Conservation (phyloP, 2,329 filamentous ascomycete species). For the Alternaria solani region DNA sequence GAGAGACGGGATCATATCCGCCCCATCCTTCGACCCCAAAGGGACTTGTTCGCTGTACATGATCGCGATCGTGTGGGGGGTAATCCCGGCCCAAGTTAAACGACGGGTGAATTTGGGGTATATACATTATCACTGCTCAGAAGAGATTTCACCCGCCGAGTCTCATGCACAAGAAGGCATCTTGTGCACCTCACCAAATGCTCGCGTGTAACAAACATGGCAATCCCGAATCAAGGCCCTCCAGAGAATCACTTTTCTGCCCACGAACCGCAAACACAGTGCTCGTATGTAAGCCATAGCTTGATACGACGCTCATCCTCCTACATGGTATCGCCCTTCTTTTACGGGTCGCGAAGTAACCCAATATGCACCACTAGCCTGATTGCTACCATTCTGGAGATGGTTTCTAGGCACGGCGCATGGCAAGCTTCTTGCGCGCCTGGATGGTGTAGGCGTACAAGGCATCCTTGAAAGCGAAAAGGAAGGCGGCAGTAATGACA, state of each 20-base stretch:
- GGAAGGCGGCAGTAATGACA: constrained; percentile 91
- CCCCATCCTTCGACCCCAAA: background rate
- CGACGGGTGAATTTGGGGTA: constrained; percentile 1
- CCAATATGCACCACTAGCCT: background rate
- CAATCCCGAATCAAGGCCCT: background rate
- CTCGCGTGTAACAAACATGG: too few species aligned
- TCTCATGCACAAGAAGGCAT: too few species aligned
- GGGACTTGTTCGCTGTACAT: background rate
- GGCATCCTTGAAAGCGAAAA: constrained; percentile 98
- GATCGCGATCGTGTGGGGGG: background rate
- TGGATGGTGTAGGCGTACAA: constrained; percentile 83
- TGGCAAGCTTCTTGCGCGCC: constrained; percentile 61
- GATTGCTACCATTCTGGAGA: background rate
- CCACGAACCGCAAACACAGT: background rate
- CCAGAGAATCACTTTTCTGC: background rate
- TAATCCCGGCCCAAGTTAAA: background rate
- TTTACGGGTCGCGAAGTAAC: background rate
- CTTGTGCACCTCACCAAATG: too few species aligned
- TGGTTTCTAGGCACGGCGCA: constrained; percentile 5
- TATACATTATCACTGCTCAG: background rate
- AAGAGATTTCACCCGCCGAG: too few species aligned
- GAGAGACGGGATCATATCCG: constrained; percentile 5
- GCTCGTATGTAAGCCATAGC: background rate
- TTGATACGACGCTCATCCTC: background rate
- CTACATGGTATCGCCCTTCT: background rate